These are phyloP conservation scores for Vanrija pseudolonga DNA, from an alignment of 1,284 basidiomycete species.

Conservation along the genomic window DNA sequence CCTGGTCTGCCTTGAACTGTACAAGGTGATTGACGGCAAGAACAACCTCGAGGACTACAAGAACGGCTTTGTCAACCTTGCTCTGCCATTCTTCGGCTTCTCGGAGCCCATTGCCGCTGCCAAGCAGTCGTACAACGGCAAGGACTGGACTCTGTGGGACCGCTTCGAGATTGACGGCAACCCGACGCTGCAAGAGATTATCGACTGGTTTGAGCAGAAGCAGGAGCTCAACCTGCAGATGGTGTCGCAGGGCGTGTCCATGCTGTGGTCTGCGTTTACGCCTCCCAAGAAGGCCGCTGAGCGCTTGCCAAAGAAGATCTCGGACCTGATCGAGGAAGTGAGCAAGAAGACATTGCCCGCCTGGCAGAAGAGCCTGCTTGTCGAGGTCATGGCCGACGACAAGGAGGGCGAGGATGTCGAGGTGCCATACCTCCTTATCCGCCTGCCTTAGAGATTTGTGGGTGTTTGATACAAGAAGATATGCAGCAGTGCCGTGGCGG, in stretches of 20 bases:
- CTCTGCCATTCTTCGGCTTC: conserved; percentile 98
- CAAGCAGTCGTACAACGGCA: conserved; percentile 77
- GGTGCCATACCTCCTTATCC: conserved; percentile 32
- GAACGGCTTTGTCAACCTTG: conserved; percentile 98
- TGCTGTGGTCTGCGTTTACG: conserved; percentile 94
- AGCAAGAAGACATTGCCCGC: conserved; percentile 86
- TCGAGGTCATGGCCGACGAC: conserved; percentile 92
- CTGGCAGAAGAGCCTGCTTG: conserved; percentile 74
- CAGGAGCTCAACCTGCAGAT: conserved; percentile 89
- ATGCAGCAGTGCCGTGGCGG: conserved; percentile 7
- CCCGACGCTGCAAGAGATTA: conserved; percentile 81
- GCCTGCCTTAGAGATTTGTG: conserved; percentile 2
- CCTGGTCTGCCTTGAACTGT: conserved; percentile 92
- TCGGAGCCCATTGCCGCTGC: conserved; percentile 93
- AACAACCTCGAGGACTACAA: conserved; percentile 90
- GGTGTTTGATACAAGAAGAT: neutral
- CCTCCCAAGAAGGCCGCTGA: conserved; percentile 90
- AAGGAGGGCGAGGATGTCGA: conserved; percentile 68
- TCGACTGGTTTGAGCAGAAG: conserved; percentile 77
- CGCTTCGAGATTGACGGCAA: conserved; percentile 89
- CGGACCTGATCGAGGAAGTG: conserved; percentile 84
- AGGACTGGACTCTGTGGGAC: conserved; percentile 98
- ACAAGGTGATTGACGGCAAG: conserved; percentile 98
- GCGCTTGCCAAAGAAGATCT: conserved; percentile 82
- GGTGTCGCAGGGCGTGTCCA: conserved; percentile 95